A percentile compares a stretch with the other conserved stretches of the same genome.
These are phyloP conservation scores for Ramicandelaber brevisporus DNA, from an alignment of 192 early-diverging fungal genomes.

Conservation along the genomic window DNA sequence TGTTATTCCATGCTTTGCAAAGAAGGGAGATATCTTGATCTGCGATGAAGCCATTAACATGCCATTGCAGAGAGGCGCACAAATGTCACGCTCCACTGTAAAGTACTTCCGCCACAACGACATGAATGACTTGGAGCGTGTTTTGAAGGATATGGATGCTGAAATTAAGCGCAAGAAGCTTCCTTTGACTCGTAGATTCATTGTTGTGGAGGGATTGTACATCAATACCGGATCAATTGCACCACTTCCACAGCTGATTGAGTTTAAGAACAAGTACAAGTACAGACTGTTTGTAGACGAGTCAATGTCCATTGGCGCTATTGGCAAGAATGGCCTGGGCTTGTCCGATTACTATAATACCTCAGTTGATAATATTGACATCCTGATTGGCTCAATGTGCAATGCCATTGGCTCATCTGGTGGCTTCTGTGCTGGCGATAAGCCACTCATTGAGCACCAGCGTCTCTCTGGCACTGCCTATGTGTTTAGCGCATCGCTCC, in stretches of 20 bases:
- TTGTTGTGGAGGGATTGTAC: conserved; percentile 82
- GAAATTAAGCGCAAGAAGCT: conserved; percentile 50
- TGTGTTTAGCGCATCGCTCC: conserved; percentile 83
- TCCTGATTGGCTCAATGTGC: conserved; percentile 67
- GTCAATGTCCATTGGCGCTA: conserved; percentile 60
- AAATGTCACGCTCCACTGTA: conserved; percentile 72
- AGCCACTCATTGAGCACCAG: conserved; percentile 76
- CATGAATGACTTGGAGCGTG: conserved; percentile 75
- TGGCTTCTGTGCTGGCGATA: conserved; percentile 75
- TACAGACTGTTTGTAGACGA: conserved; percentile 90
- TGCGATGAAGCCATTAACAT: conserved; percentile 78
- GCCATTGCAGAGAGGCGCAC: conserved; percentile 68
- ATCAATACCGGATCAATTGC: conserved; percentile 68
- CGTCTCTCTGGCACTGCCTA: conserved; percentile 73
- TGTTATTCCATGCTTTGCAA: conserved; percentile 85
- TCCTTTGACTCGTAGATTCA: conserved; percentile 70
- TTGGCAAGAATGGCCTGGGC: conserved; percentile 71
- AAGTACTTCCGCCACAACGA: conserved; percentile 93
- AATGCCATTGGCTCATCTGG: conserved; percentile 57
- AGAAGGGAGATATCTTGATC: conserved; percentile 86
- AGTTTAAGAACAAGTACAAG: conserved; percentile 86
- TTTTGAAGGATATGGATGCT: conserved; percentile 43
- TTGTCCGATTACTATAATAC: conserved; percentile 62
- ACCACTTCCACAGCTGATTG: conserved; percentile 53
- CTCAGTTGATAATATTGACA: conserved; percentile 50